phyloP scores from a whole-genome alignment of 1,284 basidiomycete genomes.

The Tilletia caries region DNA sequence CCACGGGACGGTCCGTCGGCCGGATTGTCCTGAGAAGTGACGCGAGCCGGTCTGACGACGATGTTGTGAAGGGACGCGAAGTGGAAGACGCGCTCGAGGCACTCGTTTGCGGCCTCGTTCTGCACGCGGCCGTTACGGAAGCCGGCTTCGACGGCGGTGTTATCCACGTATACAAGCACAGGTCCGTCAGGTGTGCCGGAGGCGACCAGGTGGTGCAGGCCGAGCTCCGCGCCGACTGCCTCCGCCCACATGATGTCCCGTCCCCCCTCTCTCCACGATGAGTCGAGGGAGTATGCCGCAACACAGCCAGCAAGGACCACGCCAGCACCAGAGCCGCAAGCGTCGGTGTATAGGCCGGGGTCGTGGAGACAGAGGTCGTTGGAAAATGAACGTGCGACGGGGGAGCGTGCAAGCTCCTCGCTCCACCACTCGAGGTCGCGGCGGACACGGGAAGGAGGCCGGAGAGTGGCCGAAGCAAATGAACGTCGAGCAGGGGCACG shows the following conservation, averaged over 20 bases:
- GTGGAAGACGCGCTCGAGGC: not conserved
- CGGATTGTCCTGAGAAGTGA: not conserved
- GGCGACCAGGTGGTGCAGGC: not conserved
- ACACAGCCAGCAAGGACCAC: not conserved
- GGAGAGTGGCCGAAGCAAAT: not conserved
- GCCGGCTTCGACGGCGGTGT: not conserved
- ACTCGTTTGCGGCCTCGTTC: not conserved
- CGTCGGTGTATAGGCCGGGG: not conserved
- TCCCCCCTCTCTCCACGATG: not conserved
- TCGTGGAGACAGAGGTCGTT: not conserved
- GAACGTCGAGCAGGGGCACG: not conserved
- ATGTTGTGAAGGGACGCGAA: not conserved
- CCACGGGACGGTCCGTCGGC: not conserved
- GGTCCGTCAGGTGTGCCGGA: not conserved
- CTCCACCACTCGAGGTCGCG: not conserved
- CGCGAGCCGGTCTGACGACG: not conserved
- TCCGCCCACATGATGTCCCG: not conserved
- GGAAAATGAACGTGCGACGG: not conserved
- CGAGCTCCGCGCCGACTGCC: not conserved
- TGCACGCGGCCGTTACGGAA: not conserved
- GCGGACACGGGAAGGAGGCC: not conserved
- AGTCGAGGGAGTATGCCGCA: not conserved
- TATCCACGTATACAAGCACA: not conserved
- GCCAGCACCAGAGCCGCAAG: not conserved
- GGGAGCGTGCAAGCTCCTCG: not conserved